Percentiles rank a stretch among this genome's conserved stretches.
Conservation (phyloP, 2,329 filamentous ascomycete species). For the Colletotrichum sublineola region DNA sequence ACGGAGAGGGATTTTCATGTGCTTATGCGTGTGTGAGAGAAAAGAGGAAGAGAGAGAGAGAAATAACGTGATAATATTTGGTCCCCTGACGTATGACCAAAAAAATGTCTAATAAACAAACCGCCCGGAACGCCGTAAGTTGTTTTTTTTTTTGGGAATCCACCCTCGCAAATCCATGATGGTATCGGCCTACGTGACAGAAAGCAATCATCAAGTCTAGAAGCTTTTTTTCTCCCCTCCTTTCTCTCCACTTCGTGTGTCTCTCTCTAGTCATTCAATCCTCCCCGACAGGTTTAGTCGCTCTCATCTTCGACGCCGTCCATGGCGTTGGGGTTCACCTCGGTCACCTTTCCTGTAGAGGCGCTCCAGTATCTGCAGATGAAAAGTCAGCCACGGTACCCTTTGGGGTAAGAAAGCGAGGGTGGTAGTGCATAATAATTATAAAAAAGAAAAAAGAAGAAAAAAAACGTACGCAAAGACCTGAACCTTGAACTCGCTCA, state of each 20-base stretch:
- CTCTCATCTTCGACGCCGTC: constrained; percentile 51
- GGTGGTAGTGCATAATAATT: background rate
- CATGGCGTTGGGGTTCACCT: constrained; percentile 59
- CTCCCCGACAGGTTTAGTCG: constrained; percentile 24
- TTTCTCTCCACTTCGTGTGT: background rate
- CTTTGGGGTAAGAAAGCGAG: background rate
- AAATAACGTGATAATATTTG: constrained; percentile 8
- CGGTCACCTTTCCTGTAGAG: constrained; percentile 70
- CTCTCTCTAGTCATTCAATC: background rate
- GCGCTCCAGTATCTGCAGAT: constrained; percentile 70
- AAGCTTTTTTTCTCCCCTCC: constrained; percentile 14
- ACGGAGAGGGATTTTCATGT: background rate
- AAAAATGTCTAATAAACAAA: constrained; percentile 18
- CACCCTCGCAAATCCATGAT: constrained; percentile 43
- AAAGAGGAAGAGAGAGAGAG: background rate
- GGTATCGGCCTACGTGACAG: constrained; percentile 43
- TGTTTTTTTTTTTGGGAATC: constrained; percentile 34
- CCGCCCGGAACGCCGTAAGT: constrained; percentile 38
- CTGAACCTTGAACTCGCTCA: constrained; percentile 90
- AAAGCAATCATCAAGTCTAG: constrained; percentile 42
- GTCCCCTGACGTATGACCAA: constrained; percentile 29
- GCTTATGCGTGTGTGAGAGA: background rate
- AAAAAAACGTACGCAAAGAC: constrained; percentile 74
- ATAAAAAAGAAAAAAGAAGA: background rate
- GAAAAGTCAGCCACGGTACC: constrained; percentile 16